Evolutionary conservation across 2,329 filamentous ascomycete species (phyloP).

Genomic region (Monosporascus cannonballus): DNA sequence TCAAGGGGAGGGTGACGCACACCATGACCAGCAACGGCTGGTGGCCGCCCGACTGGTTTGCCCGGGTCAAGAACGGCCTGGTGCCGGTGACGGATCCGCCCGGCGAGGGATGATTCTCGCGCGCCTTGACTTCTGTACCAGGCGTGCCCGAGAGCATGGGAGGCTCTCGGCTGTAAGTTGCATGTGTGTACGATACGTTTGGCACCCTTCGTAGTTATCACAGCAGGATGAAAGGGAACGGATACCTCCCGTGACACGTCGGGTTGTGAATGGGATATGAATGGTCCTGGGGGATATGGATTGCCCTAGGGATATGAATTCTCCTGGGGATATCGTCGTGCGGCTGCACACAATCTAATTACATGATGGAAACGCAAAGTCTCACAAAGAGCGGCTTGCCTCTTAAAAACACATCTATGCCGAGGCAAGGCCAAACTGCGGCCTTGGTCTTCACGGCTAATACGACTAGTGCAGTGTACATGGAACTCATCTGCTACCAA

Average conservation of each 20-base stretch:
- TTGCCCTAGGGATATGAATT: not conserved
- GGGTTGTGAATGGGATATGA: not conserved
- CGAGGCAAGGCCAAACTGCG: not conserved
- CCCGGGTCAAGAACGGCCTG: slow-evolving; percentile 43
- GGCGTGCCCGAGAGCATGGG: no score
- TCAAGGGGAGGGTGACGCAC: slow-evolving; percentile 75
- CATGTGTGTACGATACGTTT: no score
- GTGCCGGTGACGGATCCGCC: slow-evolving; percentile 14
- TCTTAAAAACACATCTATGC: not conserved
- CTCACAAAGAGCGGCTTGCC: not conserved
- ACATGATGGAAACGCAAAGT: not conserved
- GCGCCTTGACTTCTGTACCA: no score
- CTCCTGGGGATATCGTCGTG: not conserved
- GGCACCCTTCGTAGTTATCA: no score
- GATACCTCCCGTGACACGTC: not conserved
- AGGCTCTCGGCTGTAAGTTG: no score
- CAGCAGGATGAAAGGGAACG: no score
- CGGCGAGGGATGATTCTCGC: no score
- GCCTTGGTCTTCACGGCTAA: not conserved
- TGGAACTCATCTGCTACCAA: not conserved
- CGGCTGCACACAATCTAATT: not conserved
- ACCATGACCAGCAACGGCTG: slow-evolving; percentile 29
- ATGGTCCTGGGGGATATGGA: not conserved
- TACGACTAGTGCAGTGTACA: not conserved
- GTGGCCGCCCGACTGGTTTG: slow-evolving; percentile 44